phyloP scores from a whole-genome alignment of 2,329 filamentous ascomycete species.

The Cladophialophora carrionii region DNA sequence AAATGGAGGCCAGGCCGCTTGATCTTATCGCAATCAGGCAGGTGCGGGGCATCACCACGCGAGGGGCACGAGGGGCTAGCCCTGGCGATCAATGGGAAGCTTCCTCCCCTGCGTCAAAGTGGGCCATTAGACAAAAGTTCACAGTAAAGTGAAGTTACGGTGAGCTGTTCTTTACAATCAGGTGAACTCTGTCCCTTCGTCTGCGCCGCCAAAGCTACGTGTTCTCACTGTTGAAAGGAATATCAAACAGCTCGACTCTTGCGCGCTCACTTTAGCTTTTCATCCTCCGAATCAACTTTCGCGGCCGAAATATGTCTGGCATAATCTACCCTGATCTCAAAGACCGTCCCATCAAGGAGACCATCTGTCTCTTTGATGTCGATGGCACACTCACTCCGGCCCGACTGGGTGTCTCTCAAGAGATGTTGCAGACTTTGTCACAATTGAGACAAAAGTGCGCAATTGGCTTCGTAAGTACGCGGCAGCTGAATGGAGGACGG shows the following conservation, averaged over 20 bases:
- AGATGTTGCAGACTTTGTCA: slow-evolving; percentile 81
- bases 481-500: background rate
- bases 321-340: slow-evolving; percentile 71
- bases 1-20: slow-evolving; percentile 1
- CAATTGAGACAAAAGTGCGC: slow-evolving; percentile 82
- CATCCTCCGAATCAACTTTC: background rate
- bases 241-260: background rate
- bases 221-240: slow-evolving; percentile 1
- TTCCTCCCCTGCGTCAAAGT: background rate
- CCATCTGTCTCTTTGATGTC: slow-evolving; percentile 94
- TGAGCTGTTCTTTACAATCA: slow-evolving; percentile 12
- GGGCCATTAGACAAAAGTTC: slow-evolving; percentile 12
- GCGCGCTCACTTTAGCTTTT: background rate
- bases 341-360: slow-evolving; percentile 86
- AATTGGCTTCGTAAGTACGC: slow-evolving; percentile 69
- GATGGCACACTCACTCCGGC: slow-evolving; percentile 88
- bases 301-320: slow-evolving; percentile 30
- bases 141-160: slow-evolving; percentile 15
- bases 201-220: background rate
- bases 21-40: slow-evolving; percentile 1
- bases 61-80: background rate
- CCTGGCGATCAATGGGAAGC: background rate
- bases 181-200: slow-evolving; percentile 7
- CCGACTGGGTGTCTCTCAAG: slow-evolving; percentile 72
- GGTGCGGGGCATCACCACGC: slow-evolving; percentile 1